Evolutionary conservation across 495 filamentous ascomycete species (phyloP).

Genomic region (Rhypophila decipiens): DNA sequence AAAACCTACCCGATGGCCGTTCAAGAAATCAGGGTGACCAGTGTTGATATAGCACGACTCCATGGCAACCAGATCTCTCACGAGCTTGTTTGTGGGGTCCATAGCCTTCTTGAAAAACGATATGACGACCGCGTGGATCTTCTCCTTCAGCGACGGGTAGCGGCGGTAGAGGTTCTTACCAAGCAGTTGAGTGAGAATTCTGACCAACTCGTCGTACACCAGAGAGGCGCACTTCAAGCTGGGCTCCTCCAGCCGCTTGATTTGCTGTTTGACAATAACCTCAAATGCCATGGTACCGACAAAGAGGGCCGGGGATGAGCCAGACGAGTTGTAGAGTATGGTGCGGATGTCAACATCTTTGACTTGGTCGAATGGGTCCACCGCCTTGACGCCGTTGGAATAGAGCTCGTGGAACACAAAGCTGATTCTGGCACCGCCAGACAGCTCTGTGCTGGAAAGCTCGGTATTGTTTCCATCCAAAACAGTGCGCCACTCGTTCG

Average conservation of each 20-base stretch:
- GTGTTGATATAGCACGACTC: slow-evolving; percentile 98
- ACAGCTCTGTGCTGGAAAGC: slow-evolving; percentile 87
- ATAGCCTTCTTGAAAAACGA: slow-evolving; percentile 95
- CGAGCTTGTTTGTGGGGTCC: slow-evolving; percentile 96
- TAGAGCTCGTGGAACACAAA: slow-evolving; percentile 99
- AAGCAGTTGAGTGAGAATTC: slow-evolving; percentile 86
- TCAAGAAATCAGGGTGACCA: slow-evolving; percentile 95
- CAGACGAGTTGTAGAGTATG: slow-evolving; percentile 96
- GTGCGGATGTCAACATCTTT: slow-evolving; percentile 98
- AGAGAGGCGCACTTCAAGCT: slow-evolving; percentile 94
- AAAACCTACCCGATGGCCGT: slow-evolving; percentile 70
- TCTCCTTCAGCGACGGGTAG: slow-evolving; percentile 92
- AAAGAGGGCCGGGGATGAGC: slow-evolving; percentile 93
- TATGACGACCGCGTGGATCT: slow-evolving; percentile 92
- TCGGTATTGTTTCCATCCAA: slow-evolving; percentile 96
- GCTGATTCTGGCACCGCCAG: slow-evolving; percentile 95
- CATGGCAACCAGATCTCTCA: slow-evolving; percentile 88
- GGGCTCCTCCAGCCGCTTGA: slow-evolving; percentile 92
- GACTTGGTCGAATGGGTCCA: slow-evolving; percentile 95
- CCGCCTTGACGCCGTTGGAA: slow-evolving; percentile 94
- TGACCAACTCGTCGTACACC: slow-evolving; percentile 96
- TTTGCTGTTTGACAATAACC: slow-evolving; percentile 97
- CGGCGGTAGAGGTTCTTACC: slow-evolving; percentile 84
- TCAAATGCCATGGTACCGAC: slow-evolving; percentile 98
- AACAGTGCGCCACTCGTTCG: slow-evolving; percentile 92